These are phyloP conservation scores for Tremella mesenterica DNA, from an alignment of 768 basidiomycete genomes.

Conservation along the genomic window DNA sequence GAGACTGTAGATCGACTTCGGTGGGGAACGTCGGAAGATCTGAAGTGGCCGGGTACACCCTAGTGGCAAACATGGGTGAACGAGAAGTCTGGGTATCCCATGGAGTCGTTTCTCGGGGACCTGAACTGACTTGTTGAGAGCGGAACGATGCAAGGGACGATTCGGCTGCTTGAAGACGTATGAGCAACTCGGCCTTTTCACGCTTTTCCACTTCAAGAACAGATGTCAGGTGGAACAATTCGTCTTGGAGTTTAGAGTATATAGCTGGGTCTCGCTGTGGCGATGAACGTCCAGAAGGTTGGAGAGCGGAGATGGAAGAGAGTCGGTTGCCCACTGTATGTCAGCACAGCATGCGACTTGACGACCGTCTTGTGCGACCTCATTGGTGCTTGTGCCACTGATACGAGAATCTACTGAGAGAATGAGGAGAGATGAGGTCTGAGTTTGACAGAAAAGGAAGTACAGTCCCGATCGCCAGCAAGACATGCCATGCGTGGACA, in stretches of 20 bases:
- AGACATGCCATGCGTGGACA: conserved; percentile 36
- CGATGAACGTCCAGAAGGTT: neutral
- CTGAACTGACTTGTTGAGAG: too few relatives aligned
- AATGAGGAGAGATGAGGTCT: neutral
- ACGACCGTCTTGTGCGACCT: conserved; percentile 32
- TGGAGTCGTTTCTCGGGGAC: too few relatives aligned
- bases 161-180: neutral
- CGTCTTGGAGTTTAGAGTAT: conserved; percentile 27
- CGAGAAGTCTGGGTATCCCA: too few relatives aligned
- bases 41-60: too few relatives aligned
- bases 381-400: conserved; percentile 45
- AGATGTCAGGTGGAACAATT: conserved; percentile 47
- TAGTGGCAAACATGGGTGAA: too few relatives aligned
- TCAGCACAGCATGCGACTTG: neutral
- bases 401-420: conserved; percentile 42
- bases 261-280: neutral
- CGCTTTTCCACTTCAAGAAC: conserved; percentile 42
- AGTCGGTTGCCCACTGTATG: conserved; percentile 36
- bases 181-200: conserved; percentile 14
- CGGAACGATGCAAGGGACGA: too few relatives aligned
- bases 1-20: neutral
- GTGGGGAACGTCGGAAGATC: neutral
- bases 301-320: conserved; percentile 11
- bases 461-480: conserved; percentile 27
- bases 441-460: conserved; percentile 4